phyloP scores from a whole-genome alignment of 495 filamentous ascomycete genomes.

The Xylaria grammica region DNA sequence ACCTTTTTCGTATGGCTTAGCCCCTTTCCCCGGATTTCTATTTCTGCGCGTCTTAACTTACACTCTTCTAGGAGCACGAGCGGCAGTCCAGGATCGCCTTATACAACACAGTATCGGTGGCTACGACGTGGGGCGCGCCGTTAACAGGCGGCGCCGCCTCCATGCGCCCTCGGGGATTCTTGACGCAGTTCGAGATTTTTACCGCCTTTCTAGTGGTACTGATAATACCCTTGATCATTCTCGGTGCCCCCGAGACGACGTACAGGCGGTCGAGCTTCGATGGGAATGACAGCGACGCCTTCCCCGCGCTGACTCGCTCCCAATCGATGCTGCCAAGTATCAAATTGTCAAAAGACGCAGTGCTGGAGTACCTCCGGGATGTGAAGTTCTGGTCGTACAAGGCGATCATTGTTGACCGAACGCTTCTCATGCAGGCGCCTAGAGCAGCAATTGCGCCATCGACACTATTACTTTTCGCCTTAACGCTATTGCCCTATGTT shows the following conservation, averaged over 20 bases:
- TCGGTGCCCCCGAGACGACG: slow-evolving; percentile 55
- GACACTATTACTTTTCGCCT: slow-evolving; percentile 46
- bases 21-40: neutral
- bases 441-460: slow-evolving; percentile 53
- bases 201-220: slow-evolving; percentile 50
- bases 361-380: slow-evolving; percentile 41
- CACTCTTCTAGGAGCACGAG: slow-evolving; percentile 53
- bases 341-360: slow-evolving; percentile 35
- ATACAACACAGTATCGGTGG: slow-evolving; percentile 44
- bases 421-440: slow-evolving; percentile 44
- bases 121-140: slow-evolving; percentile 55
- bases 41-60: slow-evolving; percentile 1
- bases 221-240: slow-evolving; percentile 49
- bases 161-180: slow-evolving; percentile 39
- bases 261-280: slow-evolving; percentile 46
- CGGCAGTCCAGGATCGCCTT: slow-evolving; percentile 43
- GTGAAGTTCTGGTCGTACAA: slow-evolving; percentile 46
- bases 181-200: slow-evolving; percentile 52
- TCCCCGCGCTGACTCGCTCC: slow-evolving; percentile 36
- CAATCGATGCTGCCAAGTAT: slow-evolving; percentile 39
- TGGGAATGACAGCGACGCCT: slow-evolving; percentile 29
- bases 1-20: slow-evolving; percentile 58
- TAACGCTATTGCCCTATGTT: slow-evolving; percentile 47
- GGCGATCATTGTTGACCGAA: slow-evolving; percentile 28
- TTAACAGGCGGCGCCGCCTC: slow-evolving; percentile 55